Evolutionary conservation across 805 yeast species (phyloP).

Genomic region (Naumovozyma castellii): DNA sequence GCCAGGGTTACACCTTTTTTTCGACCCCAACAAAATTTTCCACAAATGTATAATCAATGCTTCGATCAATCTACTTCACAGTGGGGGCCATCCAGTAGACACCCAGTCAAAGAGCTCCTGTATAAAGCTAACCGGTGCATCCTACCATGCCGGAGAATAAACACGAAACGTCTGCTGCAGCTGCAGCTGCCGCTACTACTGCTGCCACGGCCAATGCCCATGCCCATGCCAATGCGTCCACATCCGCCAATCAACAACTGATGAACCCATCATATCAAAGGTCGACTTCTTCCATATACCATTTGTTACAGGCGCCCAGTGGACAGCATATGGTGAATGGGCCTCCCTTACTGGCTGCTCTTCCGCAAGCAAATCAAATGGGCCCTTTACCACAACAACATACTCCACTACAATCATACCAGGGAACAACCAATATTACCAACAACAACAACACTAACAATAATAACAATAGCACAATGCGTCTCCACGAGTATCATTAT

Average conservation of each 20-base stretch:
- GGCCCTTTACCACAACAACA: not conserved
- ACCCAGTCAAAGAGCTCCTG: too few relatives aligned
- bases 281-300: slow-evolving; percentile 11
- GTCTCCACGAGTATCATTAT: not conserved
- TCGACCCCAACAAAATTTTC: too few relatives aligned
- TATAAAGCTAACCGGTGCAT: too few relatives aligned
- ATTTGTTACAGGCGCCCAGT: slow-evolving; percentile 7
- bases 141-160: not conserved
- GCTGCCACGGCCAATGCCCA: not conserved
- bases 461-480: not conserved
- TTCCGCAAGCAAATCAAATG: not conserved
- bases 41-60: too few relatives aligned
- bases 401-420: too few relatives aligned
- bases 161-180: not conserved
- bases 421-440: too few relatives aligned
- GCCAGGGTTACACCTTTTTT: not conserved
- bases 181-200: not conserved
- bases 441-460: slow-evolving; percentile 2
- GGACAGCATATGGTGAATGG: not conserved
- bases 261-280: slow-evolving; percentile 5
- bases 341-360: not conserved
- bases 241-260: not conserved
- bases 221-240: not conserved
- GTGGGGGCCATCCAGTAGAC: too few relatives aligned
- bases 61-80: too few relatives aligned